Evolutionary conservation across 495 filamentous ascomycete species (phyloP).

Genomic region (Lentithecium fluviatile): DNA sequence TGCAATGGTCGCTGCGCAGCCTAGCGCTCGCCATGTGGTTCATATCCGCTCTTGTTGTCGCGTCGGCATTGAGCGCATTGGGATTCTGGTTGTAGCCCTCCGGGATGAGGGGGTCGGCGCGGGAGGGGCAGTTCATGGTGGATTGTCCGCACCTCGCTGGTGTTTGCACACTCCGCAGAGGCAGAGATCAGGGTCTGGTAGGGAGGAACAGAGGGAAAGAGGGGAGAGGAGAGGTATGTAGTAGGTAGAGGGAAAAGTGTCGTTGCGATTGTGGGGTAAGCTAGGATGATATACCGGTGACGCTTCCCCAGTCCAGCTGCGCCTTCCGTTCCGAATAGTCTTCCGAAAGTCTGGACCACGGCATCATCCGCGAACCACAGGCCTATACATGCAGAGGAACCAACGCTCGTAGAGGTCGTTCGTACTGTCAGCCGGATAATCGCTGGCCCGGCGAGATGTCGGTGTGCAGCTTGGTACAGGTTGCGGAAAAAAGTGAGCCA

Average conservation of each 20-base stretch:
- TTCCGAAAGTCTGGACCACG: no score
- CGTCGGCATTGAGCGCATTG: slow-evolving; percentile 51
- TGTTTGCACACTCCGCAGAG: not conserved
- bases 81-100: slow-evolving; percentile 62
- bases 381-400: no score
- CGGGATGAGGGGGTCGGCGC: slow-evolving; percentile 49
- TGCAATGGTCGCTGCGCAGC: slow-evolving; percentile 41
- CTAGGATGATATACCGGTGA: no score
- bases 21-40: slow-evolving; percentile 58
- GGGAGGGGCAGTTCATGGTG: slow-evolving; percentile 57
- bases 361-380: no score
- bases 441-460: slow-evolving; percentile 10
- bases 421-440: not conserved
- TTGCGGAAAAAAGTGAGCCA: not conserved
- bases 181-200: not conserved
- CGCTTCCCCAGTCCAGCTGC: no score
- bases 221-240: not conserved
- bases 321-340: no score
- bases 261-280: not conserved
- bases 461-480: slow-evolving; percentile 9
- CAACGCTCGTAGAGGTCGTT: no score
- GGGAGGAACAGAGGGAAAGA: not conserved
- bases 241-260: not conserved
- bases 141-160: not conserved
- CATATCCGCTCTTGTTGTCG: slow-evolving; percentile 58